Conservation (phyloP, 1,284 basidiomycete species). For the Chondrostereum purpureum region DNA sequence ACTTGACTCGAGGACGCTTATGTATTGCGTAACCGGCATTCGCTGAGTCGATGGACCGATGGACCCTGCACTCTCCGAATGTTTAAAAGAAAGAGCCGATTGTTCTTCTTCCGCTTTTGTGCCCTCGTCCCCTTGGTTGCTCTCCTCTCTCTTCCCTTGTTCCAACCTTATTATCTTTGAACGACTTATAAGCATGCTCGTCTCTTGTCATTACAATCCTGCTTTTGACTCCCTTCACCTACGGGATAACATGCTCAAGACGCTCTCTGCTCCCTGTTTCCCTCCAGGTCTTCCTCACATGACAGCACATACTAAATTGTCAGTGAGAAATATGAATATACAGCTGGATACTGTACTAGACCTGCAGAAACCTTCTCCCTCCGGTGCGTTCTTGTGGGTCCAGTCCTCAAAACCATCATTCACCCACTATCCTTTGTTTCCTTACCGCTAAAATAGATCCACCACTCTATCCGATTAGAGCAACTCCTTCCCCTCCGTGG, state of each 20-base stretch:
- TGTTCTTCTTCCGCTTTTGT: not conserved
- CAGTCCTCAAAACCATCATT: no score
- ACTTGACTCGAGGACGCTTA: no score
- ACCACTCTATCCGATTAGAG: not conserved
- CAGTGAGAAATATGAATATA: not conserved
- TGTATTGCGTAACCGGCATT: not conserved
- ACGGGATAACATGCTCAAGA: not conserved
- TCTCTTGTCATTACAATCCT: not conserved
- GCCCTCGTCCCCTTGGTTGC: not conserved
- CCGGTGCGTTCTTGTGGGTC: not conserved
- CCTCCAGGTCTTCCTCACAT: not conserved
- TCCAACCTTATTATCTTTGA: not conserved
- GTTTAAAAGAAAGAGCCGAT: no score
- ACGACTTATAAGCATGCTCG: no score
- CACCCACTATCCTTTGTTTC: no score
- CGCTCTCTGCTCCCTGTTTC: not conserved
- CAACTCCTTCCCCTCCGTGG: not conserved
- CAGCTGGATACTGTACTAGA: not conserved
- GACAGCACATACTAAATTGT: not conserved
- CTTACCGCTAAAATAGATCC: not conserved
- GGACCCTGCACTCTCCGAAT: no score
- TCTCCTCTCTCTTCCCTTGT: not conserved
- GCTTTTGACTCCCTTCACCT: not conserved
- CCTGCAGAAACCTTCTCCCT: not conserved
- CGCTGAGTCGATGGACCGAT: not conserved